Evolutionary conservation across 306 rosid genomes (phyloP), one percentile per base, ranked within the genome.

Genomic region (Cucurbita argyrosperma): DNA sequence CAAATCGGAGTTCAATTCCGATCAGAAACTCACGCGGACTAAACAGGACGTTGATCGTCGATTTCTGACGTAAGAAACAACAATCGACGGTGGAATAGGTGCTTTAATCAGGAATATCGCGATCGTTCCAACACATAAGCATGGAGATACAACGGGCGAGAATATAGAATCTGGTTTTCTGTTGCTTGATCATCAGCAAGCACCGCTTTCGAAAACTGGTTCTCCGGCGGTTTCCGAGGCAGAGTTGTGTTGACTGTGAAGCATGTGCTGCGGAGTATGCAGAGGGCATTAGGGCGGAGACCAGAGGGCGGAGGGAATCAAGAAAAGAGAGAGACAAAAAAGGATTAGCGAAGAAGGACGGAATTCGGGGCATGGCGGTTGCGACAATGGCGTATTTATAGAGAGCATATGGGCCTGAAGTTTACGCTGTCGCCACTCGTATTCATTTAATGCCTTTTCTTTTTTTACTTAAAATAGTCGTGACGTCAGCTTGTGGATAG

Each of bases 71-170:
- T 23, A 7, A 19, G 3, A 74, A 72, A 72, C 55, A 72, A 56
- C 26, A n/a, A 45, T 74, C 54, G 35, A 3, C 43, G 39, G 16
- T 37, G 38, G 8, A 12, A 23, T 23, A 30, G 26, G 40, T 7
- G 71, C 8, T 37, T 72, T 80, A 81, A 77, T 86, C 90, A 2
- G 77, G 16, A 19, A 82, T 67, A 23, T 80, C 79, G 74, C 82
- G 85, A 63, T 86, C 86, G 77, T 86, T 82, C 90, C 88, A 86
- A 76, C 90, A 86, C 11, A 86, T 73, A 59, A 86, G 86, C 90
- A 86, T 86, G 49, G 84, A 82, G 67, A 86, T 74, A 72, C 90
- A 86, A 72, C 90, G 88, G 47, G 86, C 83, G 2, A 82, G 82
- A 74, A 86, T 86, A 52, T 86, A 86, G 79, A 84, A 84, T 61